These are phyloP conservation scores for Urtica urens DNA, from an alignment of 306 rosid species.

Conservation along the genomic window DNA sequence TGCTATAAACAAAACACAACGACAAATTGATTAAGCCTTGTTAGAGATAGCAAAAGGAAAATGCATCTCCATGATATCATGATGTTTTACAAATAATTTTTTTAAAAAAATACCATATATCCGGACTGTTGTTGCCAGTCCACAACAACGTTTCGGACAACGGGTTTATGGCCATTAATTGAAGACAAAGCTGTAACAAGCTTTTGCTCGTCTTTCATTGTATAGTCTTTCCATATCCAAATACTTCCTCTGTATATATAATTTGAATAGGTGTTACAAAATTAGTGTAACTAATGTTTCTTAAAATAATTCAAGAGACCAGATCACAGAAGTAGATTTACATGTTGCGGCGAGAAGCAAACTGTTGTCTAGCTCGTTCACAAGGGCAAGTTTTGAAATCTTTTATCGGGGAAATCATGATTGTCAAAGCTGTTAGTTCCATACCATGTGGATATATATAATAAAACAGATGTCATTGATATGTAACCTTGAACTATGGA, in stretches of 20 bases:
- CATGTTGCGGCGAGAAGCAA: slow-evolving; percentile 97
- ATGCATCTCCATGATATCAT: too few relatives aligned
- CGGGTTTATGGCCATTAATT: slow-evolving; percentile 83
- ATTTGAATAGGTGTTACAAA: slow-evolving; percentile 6
- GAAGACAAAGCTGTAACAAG: slow-evolving; percentile 96
- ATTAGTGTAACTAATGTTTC: too few relatives aligned
- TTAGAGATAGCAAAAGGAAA: slow-evolving; percentile 9
- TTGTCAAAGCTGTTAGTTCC: too few relatives aligned
- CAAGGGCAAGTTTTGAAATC: slow-evolving; percentile 88
- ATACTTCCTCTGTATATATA: slow-evolving; percentile 71
- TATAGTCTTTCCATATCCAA: slow-evolving; percentile 88
- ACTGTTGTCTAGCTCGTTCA: slow-evolving; percentile 93
- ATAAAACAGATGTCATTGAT: too few relatives aligned
- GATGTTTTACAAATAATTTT: not conserved
- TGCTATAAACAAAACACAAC: slow-evolving; percentile 72
- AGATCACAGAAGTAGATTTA: slow-evolving; percentile 25
- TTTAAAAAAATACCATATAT: slow-evolving; percentile 53
- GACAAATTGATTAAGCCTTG: too few relatives aligned
- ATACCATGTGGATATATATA: too few relatives aligned
- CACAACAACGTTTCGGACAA: slow-evolving; percentile 76
- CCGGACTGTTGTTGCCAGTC: slow-evolving; percentile 99
- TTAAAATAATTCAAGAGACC: too few relatives aligned
- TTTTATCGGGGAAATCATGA: too few relatives aligned
- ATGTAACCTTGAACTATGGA: too few relatives aligned
- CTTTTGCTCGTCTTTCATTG: slow-evolving; percentile 63